Evolutionary conservation across 495 filamentous ascomycete species (phyloP).

Genomic region (Neurospora sp.): DNA sequence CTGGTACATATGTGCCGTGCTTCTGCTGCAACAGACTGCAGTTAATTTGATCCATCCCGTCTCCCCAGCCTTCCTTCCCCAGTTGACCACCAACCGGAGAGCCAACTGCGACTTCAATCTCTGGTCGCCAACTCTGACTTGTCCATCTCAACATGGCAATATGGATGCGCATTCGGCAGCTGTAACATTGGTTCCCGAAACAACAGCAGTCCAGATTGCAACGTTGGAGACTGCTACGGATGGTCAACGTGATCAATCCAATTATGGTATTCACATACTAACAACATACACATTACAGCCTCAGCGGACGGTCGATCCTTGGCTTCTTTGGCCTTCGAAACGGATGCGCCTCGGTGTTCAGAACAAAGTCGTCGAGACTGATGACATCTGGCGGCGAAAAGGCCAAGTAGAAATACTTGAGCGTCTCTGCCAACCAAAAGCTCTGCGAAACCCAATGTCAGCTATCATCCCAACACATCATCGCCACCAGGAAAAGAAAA

Average conservation of each 20-base stretch:
- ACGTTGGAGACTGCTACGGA: not conserved
- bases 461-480: not conserved
- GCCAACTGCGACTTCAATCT: not conserved
- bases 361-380: slow-evolving; percentile 65
- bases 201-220: not conserved
- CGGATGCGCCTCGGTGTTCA: slow-evolving; percentile 47
- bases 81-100: not conserved
- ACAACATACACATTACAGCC: not conserved
- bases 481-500: not conserved
- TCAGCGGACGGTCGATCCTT: not conserved
- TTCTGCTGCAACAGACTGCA: not conserved
- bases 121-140: not conserved
- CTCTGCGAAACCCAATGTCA: slow-evolving; percentile 47
- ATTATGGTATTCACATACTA: not conserved
- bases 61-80: not conserved
- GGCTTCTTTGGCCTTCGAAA: slow-evolving; percentile 27
- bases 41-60: not conserved
- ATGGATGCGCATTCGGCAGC: not conserved
- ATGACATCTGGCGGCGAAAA: slow-evolving; percentile 58
- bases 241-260: not conserved
- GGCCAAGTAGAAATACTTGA: slow-evolving; percentile 75
- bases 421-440: slow-evolving; percentile 32
- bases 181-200: not conserved
- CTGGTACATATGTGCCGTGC: not conserved
- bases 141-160: not conserved